Conservation (phyloP, 108 stramenopile genomes). For the Stephanodiscus minutulus region DNA sequence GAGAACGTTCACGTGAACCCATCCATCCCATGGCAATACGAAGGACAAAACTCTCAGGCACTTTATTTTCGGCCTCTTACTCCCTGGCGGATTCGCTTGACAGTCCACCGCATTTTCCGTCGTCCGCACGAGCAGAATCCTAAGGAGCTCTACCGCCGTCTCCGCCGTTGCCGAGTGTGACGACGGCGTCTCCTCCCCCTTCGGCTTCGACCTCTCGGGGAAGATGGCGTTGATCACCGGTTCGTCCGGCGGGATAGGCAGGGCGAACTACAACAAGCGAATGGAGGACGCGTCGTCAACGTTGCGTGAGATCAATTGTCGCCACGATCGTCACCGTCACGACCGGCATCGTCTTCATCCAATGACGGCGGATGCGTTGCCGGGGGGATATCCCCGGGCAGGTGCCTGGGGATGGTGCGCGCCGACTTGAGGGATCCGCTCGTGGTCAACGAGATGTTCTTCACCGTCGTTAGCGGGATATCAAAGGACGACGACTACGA, state of each 20-base stretch:
- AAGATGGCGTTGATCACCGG: conserved; percentile 64
- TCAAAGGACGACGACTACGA: conserved; percentile 3
- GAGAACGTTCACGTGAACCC: too few relatives aligned
- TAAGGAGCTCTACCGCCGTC: too few relatives aligned
- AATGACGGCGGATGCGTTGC: too few relatives aligned
- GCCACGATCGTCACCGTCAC: not conserved
- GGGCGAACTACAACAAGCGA: conserved; percentile 61
- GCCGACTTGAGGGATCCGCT: conserved; percentile 58
- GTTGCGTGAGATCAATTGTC: conserved; percentile 18
- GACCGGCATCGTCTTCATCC: too few relatives aligned
- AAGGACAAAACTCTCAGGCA: too few relatives aligned
- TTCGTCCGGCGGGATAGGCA: conserved; percentile 65
- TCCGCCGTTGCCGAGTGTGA: too few relatives aligned
- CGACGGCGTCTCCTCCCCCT: conserved; percentile 16
- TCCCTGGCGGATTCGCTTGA: too few relatives aligned
- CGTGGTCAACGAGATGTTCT: conserved; percentile 42
- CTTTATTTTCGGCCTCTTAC: too few relatives aligned
- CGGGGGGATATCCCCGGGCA: too few relatives aligned
- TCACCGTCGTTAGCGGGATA: conserved; percentile 15
- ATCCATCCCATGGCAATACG: too few relatives aligned
- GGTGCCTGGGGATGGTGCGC: conserved; percentile 58
- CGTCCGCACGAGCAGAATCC: too few relatives aligned
- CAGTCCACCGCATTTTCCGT: too few relatives aligned
- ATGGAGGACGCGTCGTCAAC: conserved; percentile 44
- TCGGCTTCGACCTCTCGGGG: conserved; percentile 5